Evolutionary conservation across 2,329 filamentous ascomycete genomes (phyloP).

Genomic region (Phialocephala subalpina): DNA sequence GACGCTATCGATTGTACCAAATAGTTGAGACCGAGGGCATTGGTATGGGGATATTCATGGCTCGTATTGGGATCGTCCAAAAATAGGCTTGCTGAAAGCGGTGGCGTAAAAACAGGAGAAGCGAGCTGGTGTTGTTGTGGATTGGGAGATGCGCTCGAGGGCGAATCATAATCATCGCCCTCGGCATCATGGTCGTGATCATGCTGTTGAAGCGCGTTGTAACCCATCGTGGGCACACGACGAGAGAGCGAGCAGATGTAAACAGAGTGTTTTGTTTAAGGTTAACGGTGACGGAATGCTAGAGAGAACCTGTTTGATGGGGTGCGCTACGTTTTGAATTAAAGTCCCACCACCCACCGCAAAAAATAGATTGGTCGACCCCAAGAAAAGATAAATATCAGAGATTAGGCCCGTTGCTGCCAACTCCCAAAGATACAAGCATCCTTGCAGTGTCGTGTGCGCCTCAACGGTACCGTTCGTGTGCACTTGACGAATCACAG

Average conservation of each 20-base stretch:
- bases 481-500: constrained; percentile 22
- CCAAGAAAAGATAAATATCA: constrained; percentile 9
- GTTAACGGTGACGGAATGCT: neutral
- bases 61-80: constrained; percentile 19
- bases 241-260: neutral
- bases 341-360: neutral
- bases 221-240: constrained; percentile 22
- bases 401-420: constrained; percentile 11
- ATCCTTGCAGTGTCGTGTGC: constrained; percentile 18
- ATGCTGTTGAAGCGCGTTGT: constrained; percentile 23
- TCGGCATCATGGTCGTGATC: constrained; percentile 22
- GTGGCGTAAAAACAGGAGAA: constrained; percentile 16
- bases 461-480: constrained; percentile 20
- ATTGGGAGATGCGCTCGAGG: neutral
- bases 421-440: constrained; percentile 13
- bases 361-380: constrained; percentile 1
- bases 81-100: constrained; percentile 11
- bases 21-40: constrained; percentile 14
- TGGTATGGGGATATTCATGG: constrained; percentile 1
- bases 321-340: neutral
- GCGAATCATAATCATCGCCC: constrained; percentile 12
- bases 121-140: constrained; percentile 14
- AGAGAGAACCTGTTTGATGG: neutral
- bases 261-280: constrained; percentile 6
- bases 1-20: constrained; percentile 21